Percentiles rank a stretch among this genome's conserved stretches.
These are phyloP conservation scores for Komagataella phaffii DNA, from an alignment of 805 yeast genomes.

Conservation along the genomic window DNA sequence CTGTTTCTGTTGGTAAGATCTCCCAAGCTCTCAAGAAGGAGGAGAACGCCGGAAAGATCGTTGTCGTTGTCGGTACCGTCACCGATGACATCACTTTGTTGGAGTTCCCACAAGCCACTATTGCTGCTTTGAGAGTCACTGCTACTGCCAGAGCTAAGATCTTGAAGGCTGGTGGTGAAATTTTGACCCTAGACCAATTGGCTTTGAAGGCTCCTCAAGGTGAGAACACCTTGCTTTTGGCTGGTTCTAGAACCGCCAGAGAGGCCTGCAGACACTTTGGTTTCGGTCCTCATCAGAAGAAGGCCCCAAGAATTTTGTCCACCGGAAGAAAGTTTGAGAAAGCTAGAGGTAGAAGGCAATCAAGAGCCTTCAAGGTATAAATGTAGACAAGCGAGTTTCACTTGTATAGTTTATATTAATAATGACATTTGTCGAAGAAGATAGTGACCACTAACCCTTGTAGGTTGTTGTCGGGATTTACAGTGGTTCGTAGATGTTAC, in stretches of 20 bases:
- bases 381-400: conserved; percentile 3
- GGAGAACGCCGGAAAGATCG: conserved; percentile 82
- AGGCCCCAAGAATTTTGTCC: conserved; percentile 97
- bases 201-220: conserved; percentile 99
- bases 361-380: conserved; percentile 99
- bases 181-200: conserved; percentile 97
- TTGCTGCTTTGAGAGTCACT: conserved; percentile 99
- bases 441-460: not conserved
- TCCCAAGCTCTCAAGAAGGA: conserved; percentile 67
- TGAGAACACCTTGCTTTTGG: conserved; percentile 92
- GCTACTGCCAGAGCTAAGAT: conserved; percentile 98
- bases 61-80: conserved; percentile 98
- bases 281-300: conserved; percentile 98
- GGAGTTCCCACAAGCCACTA: conserved; percentile 91
- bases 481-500: no score
- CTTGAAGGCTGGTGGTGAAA: conserved; percentile 98
- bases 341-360: conserved; percentile 99
- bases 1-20: conserved; percentile 91
- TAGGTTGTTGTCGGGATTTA: no score
- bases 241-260: conserved; percentile 99
- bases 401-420: not conserved
- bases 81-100: conserved; percentile 94
- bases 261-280: conserved; percentile 99
- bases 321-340: conserved; percentile 99
- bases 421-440: not conserved